Evolutionary conservation across 306 rosid genomes (phyloP).

Genomic region (Castanospermum australe): DNA sequence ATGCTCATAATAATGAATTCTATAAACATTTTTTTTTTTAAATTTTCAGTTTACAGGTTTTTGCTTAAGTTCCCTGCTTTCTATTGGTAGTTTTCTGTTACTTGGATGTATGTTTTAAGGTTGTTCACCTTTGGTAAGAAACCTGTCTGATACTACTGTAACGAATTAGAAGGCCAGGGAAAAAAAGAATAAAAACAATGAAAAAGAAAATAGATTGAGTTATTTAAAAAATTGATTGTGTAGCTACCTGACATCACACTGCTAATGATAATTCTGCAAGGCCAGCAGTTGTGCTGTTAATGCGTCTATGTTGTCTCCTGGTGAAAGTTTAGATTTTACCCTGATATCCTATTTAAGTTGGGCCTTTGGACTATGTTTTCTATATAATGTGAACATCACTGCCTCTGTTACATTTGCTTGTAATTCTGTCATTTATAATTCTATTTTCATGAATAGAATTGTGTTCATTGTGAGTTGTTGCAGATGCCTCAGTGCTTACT

Average conservation of each 20-base stretch:
- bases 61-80: not conserved
- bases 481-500: not conserved
- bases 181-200: not conserved
- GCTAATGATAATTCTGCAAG: not conserved
- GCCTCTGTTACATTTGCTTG: not conserved
- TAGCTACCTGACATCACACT: not conserved
- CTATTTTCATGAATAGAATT: not conserved
- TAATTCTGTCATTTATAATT: not conserved
- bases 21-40: not conserved
- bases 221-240: not conserved
- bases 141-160: not conserved
- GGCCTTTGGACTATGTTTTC: not conserved
- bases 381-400: not conserved
- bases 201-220: constrained; percentile 30
- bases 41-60: not conserved
- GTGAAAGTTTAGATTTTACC: not conserved
- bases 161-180: not conserved
- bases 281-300: not conserved
- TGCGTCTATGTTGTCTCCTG: not conserved
- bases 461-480: not conserved
- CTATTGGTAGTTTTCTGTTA: not conserved
- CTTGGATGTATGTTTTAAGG: not conserved
- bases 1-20: not conserved
- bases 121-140: not conserved
- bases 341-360: not conserved